A percentile compares a stretch with the other conserved stretches of the same genome.
These are phyloP conservation scores for Parascedosporium putredinis DNA, from an alignment of 2,329 filamentous ascomycete species.

Conservation along the genomic window DNA sequence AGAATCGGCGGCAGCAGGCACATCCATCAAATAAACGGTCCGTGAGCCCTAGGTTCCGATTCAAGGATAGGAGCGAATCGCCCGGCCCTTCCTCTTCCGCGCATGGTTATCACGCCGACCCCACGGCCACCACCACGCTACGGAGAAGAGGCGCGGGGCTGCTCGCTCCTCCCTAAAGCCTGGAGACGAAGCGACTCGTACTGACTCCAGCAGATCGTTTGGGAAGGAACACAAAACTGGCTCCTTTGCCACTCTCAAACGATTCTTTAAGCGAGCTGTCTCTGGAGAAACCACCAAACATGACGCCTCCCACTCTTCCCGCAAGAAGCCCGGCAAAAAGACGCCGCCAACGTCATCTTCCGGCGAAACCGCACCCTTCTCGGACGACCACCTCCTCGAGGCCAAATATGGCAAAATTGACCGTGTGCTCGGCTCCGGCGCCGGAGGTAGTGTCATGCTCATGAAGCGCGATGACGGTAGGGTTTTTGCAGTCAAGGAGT, in stretches of 20 bases:
- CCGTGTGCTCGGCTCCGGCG: slow-evolving; percentile 84
- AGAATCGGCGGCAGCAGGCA: slow-evolving; percentile 60
- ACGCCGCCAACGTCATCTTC: slow-evolving; percentile 36
- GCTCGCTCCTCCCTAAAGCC: slow-evolving; percentile 11
- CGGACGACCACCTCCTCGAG: slow-evolving; percentile 80
- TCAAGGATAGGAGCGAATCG: slow-evolving; percentile 60
- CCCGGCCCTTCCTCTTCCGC: slow-evolving; percentile 34
- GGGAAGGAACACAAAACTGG: slow-evolving; percentile 4
- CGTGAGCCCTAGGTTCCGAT: slow-evolving; percentile 77
- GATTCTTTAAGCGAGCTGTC: slow-evolving; percentile 71
- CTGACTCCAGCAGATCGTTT: slow-evolving; percentile 12
- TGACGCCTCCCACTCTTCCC: slow-evolving; percentile 50
- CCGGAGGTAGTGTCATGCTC: slow-evolving; percentile 84
- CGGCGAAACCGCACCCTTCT: slow-evolving; percentile 59
- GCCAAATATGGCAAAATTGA: slow-evolving; percentile 95
- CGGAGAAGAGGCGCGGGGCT: slow-evolving; percentile 41
- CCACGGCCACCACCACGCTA: slow-evolving; percentile 15
- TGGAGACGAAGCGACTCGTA: slow-evolving; percentile 4
- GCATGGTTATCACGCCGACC: slow-evolving; percentile 28
- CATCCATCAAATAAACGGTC: slow-evolving; percentile 49
- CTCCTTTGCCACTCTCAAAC: slow-evolving; percentile 89
- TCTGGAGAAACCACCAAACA: slow-evolving; percentile 52
- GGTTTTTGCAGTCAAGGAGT: slow-evolving; percentile 97
- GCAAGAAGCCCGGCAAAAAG: slow-evolving; percentile 32
- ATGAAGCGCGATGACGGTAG: slow-evolving; percentile 91